Evolutionary conservation across 805 yeast species (phyloP).

Genomic region (Kazachstania psychrophila): DNA sequence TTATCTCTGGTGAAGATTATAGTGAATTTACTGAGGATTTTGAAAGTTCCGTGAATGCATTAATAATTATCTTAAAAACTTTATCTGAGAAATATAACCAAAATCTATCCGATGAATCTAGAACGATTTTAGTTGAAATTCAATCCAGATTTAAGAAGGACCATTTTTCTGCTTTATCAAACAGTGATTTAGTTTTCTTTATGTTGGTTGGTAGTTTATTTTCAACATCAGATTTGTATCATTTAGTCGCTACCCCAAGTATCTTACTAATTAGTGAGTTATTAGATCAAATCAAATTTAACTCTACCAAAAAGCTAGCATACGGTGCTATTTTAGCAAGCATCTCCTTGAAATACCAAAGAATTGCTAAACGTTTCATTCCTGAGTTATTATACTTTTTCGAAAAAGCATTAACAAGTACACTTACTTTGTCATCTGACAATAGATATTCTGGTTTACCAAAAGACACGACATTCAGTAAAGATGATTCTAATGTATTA

Average conservation of each 20-base stretch:
- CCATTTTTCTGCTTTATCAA: conserved; percentile 33
- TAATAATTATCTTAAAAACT: conserved; percentile 41
- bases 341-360: conserved; percentile 60
- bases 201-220: conserved; percentile 66
- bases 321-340: conserved; percentile 62
- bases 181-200: conserved; percentile 54
- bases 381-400: conserved; percentile 69
- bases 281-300: conserved; percentile 43
- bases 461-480: conserved; percentile 5
- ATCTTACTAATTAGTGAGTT: conserved; percentile 63
- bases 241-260: conserved; percentile 81
- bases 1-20: conserved; percentile 35
- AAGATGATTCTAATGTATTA: conserved; percentile 7
- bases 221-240: conserved; percentile 94
- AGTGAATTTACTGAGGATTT: conserved; percentile 30
- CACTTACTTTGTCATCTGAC: conserved; percentile 23
- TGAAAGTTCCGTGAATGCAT: conserved; percentile 33
- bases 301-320: conserved; percentile 36
- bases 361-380: conserved; percentile 64
- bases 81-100: conserved; percentile 60
- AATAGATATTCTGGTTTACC: conserved; percentile 15
- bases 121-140: conserved; percentile 47
- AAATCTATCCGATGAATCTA: conserved; percentile 49
- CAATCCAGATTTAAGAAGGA: conserved; percentile 41
- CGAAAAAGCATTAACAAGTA: conserved; percentile 40